Evolutionary conservation across 306 rosid species (phyloP).

Genomic region (Prunus mira): DNA sequence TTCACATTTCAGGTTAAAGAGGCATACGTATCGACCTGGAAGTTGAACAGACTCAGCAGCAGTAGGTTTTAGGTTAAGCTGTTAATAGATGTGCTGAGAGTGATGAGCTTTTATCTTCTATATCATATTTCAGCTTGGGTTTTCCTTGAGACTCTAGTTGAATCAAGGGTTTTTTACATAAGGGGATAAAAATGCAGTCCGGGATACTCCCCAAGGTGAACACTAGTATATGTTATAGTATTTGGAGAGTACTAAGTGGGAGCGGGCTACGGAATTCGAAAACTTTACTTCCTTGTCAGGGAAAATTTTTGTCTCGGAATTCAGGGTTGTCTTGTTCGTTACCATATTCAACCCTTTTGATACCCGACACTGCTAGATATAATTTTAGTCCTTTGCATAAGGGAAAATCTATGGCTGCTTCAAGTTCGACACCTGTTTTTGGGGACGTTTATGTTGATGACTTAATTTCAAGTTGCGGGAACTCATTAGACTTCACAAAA

Average conservation of each 20-base stretch:
- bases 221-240: conserved; percentile 37
- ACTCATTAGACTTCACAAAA: conserved; percentile 43
- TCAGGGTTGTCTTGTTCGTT: conserved; percentile 33
- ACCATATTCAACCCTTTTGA: conserved; percentile 31
- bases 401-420: conserved; percentile 59
- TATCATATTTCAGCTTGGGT: conserved; percentile 17
- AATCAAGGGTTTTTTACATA: conserved; percentile 25
- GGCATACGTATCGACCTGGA: conserved; percentile 11
- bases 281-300: conserved; percentile 24
- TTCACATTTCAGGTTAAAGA: conserved; percentile 39
- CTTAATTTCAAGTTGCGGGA: conserved; percentile 37
- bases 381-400: conserved; percentile 12
- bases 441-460: conserved; percentile 67
- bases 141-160: conserved; percentile 16
- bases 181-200: conserved; percentile 63
- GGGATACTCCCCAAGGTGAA: conserved; percentile 54
- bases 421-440: conserved; percentile 57
- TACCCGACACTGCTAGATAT: conserved; percentile 12
- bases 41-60: conserved; percentile 14
- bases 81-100: conserved; percentile 28
- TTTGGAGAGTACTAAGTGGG: conserved; percentile 34
- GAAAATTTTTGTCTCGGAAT: conserved; percentile 33
- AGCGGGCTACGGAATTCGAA: conserved; percentile 23
- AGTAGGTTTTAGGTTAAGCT: conserved; percentile 6
- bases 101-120: conserved; percentile 36